Evolutionary conservation across 2,329 filamentous ascomycete genomes (phyloP), one percentile per base, ranked within the genome.

Genomic region (Colletotrichum sp.): DNA sequence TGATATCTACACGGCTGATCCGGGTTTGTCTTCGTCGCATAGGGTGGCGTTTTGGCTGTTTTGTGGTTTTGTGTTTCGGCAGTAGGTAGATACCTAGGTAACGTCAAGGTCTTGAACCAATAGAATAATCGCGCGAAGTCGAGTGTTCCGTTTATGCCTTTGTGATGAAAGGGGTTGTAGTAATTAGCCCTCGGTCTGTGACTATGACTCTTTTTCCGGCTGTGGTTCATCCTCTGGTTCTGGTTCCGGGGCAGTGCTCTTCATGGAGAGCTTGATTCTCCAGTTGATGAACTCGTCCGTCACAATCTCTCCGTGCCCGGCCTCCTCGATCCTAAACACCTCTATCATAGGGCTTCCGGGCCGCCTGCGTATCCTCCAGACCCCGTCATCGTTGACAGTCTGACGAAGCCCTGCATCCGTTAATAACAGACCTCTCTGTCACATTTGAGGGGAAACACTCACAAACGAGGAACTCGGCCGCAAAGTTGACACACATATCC

Each of bases 401-500:
- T 90, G 90, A 76, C 92, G 88, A 81, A 94, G 83, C 88, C 93
- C 94, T 95, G 65, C 8, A 36, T 22, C 7, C 9, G 70, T 73
- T 29, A 77, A 34, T 19, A 55, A 16, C 19, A 16, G 9, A 3
- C 9, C 6, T 13, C 27, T 55, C 55, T 39, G 3, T 25, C 6
- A 32, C 30, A 6, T 62, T 74, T 55, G 27, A 25, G 44, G 12
- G 66, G 30, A 69, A 70, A 61, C 30, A 84, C 93, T 85, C 84
- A 95, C 95, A 98, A 9, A 93, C 92, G 19, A 99, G 85, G 79
- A 99, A 95, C 1, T 86, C 89, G 2, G 91, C 92, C 2, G 95
- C 92, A 85, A 98, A 98, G 80, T 98, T 98, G 82, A 99, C 97
- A 82, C 96, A 98, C 79, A 94, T 91, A 82, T 98, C 96, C 22